Evolutionary conservation across 306 rosid genomes (phyloP), one percentile per base, ranked within the genome.

Genomic region (Alnus rubra): DNA sequence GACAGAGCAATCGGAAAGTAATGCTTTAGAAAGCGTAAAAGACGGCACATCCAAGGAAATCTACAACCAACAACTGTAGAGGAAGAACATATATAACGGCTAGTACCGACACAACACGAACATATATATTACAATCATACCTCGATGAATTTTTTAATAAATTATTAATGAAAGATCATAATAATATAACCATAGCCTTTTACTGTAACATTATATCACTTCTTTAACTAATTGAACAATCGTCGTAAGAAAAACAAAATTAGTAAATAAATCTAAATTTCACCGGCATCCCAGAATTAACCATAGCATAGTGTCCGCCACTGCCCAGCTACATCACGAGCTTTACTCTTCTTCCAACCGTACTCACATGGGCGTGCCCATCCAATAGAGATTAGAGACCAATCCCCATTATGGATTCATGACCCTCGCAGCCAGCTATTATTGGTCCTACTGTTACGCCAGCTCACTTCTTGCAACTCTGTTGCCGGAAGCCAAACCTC

Each of bases 401-500:
- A 9, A 59, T 42, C 6, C 12, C 65, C 16, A 9, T 10, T 23
- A 23, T 23, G 28, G 28, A 23, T 23, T 23, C 12, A 19, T 59
- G 65, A 37, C 65, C 52, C 13, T 49, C 11, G 52, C 15, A 11
- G 14, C 14, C 52, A 49, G 13, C 52, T 6, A 55, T 55, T 55
- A 55, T 55, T 55, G 0, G n/a, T n/a, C 30, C 62, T 1, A 7
- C 37, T 35, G 8, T 11, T 9, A 4, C 14, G 37, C 30, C 4
- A 47, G 7, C 33, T 68, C 45, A 70, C 69, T 30, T 86, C 9
- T 47, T 55, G 80, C 97, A 94, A 44, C 1, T 86, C 63, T 87
- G 89, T 56, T 78, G 79, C 23, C 83, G 73, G 71, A 95, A 95
- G 19, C 98, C 98, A 42, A 92, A 79, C 76, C 87, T 86, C 68